A percentile compares a stretch with the other conserved stretches of the same genome.
Conservation (phyloP, 768 basidiomycete genomes). For the Tylopilus subfusipes region DNA sequence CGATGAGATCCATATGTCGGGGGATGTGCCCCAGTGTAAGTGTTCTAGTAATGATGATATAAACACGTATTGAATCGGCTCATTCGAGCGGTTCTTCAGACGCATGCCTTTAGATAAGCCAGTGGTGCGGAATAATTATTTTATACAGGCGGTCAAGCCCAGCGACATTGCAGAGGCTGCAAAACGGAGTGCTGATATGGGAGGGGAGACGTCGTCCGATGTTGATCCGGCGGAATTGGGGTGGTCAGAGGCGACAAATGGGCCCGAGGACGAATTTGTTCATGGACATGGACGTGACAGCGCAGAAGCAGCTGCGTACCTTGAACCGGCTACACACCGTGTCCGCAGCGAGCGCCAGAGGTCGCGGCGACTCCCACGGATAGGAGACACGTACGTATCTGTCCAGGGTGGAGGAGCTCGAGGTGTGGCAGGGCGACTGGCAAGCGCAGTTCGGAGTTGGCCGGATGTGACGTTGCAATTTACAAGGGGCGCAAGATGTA, state of each 20-base stretch:
- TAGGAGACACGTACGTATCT: conserved; percentile 68
- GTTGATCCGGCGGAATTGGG: conserved; percentile 63
- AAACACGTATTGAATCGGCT: background rate
- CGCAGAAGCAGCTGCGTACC: conserved; percentile 12
- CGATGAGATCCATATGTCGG: conserved; percentile 67
- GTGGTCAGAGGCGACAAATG: conserved; percentile 57
- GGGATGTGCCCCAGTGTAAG: conserved; percentile 72
- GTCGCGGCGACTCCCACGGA: conserved; percentile 56
- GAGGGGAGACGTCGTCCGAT: background rate
- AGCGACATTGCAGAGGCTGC: background rate
- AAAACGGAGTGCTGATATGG: background rate
- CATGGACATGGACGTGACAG: conserved; percentile 30
- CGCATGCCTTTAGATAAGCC: conserved; percentile 64
- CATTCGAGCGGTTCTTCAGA: conserved; percentile 56
- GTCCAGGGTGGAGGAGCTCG: conserved; percentile 50
- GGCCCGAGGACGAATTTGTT: conserved; percentile 46
- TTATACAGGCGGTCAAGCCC: conserved; percentile 39
- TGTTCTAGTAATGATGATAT: background rate
- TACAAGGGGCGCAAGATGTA: conserved; percentile 30
- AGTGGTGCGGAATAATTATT: conserved; percentile 69
- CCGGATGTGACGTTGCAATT: conserved; percentile 50
- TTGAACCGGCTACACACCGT: conserved; percentile 44
- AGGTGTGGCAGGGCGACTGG: conserved; percentile 60
- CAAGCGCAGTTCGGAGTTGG: conserved; percentile 63
- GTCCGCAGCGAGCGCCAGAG: conserved; percentile 66